A percentile compares a stretch with the other conserved stretches of the same genome.
Evolutionary conservation across 2,329 filamentous ascomycete species (phyloP).

Genomic region (Periglandula ipomoeae): DNA sequence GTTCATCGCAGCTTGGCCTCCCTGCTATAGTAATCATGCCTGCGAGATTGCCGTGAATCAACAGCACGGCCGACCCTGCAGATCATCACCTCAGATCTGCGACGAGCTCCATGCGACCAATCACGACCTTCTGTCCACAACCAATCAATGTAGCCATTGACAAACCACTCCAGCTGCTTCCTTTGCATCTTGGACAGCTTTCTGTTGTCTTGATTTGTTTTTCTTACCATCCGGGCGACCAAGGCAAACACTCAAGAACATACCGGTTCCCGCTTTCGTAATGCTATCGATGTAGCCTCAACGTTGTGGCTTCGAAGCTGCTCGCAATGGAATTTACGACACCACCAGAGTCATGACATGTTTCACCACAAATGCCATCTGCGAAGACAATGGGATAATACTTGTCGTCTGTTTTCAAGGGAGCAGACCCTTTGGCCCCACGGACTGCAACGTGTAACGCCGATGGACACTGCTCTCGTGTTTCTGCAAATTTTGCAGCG

Average conservation of each 20-base stretch:
- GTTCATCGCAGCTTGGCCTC: neutral
- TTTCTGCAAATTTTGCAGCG: neutral
- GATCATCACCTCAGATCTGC: neutral
- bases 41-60: neutral
- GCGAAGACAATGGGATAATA: neutral
- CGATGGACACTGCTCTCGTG: neutral
- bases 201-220: no score
- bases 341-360: neutral
- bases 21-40: neutral
- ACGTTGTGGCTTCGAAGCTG: neutral
- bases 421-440: neutral
- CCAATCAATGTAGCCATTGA: neutral
- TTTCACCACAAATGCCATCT: neutral
- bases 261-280: neutral
- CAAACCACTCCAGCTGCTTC: neutral
- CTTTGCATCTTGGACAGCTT: no score
- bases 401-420: neutral
- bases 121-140: neutral
- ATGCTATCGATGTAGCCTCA: neutral
- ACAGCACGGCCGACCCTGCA: neutral
- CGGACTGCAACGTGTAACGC: neutral
- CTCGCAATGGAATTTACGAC: neutral
- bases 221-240: no score
- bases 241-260: neutral
- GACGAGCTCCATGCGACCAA: neutral